These are phyloP conservation scores for Ananas comosus DNA, from an alignment of 176 grass and related monocot genomes.

Conservation along the genomic window DNA sequence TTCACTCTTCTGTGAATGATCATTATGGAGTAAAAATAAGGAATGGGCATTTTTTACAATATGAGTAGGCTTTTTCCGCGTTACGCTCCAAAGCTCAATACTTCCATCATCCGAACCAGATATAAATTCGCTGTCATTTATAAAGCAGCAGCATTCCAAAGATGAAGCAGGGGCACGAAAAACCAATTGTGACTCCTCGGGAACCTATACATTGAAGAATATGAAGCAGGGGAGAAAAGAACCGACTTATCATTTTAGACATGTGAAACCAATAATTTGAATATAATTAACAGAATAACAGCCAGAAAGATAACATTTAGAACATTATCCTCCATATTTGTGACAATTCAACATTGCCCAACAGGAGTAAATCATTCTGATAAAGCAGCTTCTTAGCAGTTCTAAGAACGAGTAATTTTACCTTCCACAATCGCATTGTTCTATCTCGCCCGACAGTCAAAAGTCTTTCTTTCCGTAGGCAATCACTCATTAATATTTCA, in stretches of 20 bases:
- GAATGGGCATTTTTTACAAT: slow-evolving; percentile 80
- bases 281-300: too few relatives aligned
- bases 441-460: slow-evolving; percentile 64
- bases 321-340: too few relatives aligned
- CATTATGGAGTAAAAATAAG: slow-evolving; percentile 3
- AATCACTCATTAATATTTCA: slow-evolving; percentile 76
- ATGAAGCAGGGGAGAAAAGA: not conserved
- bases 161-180: slow-evolving; percentile 72
- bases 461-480: slow-evolving; percentile 61
- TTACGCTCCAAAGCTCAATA: slow-evolving; percentile 65
- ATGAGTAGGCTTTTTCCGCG: slow-evolving; percentile 74
- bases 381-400: not conserved
- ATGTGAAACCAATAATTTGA: too few relatives aligned
- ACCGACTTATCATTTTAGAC: not conserved
- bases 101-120: slow-evolving; percentile 87
- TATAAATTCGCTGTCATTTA: slow-evolving; percentile 72
- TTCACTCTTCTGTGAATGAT: slow-evolving; percentile 17
- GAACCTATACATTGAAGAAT: slow-evolving; percentile 41
- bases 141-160: slow-evolving; percentile 78
- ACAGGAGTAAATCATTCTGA: not conserved
- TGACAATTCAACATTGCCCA: not conserved
- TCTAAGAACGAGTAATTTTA: slow-evolving; percentile 7
- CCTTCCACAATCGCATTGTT: slow-evolving; percentile 91
- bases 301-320: too few relatives aligned
- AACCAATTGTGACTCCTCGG: slow-evolving; percentile 76